phyloP scores from a whole-genome alignment of 352 stramenopile genomes.

The Phytophthora lateralis region DNA sequence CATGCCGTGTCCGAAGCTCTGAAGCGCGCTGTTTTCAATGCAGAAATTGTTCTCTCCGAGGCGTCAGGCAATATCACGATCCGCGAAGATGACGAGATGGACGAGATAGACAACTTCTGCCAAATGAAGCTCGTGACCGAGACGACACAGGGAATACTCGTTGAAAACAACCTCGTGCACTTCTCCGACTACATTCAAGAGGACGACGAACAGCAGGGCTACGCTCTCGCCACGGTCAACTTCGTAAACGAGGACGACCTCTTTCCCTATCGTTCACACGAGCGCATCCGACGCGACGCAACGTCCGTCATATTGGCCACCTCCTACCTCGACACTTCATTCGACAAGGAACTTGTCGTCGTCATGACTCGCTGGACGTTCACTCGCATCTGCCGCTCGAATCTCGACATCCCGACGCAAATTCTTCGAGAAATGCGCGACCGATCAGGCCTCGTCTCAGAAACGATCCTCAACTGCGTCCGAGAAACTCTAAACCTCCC shows the following conservation, averaged over 20 bases:
- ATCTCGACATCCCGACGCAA: slow-evolving; percentile 23
- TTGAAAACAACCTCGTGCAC: slow-evolving; percentile 33
- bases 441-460: slow-evolving; percentile 4
- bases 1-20: slow-evolving; percentile 32
- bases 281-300: slow-evolving; percentile 39
- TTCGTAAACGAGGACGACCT: slow-evolving; percentile 50
- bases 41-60: slow-evolving; percentile 43
- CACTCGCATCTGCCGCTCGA: slow-evolving; percentile 23
- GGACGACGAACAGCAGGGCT: neutral
- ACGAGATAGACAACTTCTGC: slow-evolving; percentile 20
- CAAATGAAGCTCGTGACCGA: slow-evolving; percentile 32
- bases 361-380: slow-evolving; percentile 32
- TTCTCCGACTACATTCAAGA: slow-evolving; percentile 23
- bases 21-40: slow-evolving; percentile 28
- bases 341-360: slow-evolving; percentile 25
- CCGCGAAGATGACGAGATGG: slow-evolving; percentile 37
- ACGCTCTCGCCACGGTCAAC: slow-evolving; percentile 8
- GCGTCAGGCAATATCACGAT: slow-evolving; percentile 33
- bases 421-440: slow-evolving; percentile 25
- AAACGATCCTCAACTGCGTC: slow-evolving; percentile 16
- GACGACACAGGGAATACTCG: slow-evolving; percentile 13
- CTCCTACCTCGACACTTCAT: slow-evolving; percentile 1
- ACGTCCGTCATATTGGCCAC: slow-evolving; percentile 31
- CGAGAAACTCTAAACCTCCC: slow-evolving; percentile 12
- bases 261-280: slow-evolving; percentile 38